A percentile compares a stretch with the other conserved stretches of the same genome.
Conservation (phyloP, 2,329 filamentous ascomycete genomes). For the Cytospora leucostoma region DNA sequence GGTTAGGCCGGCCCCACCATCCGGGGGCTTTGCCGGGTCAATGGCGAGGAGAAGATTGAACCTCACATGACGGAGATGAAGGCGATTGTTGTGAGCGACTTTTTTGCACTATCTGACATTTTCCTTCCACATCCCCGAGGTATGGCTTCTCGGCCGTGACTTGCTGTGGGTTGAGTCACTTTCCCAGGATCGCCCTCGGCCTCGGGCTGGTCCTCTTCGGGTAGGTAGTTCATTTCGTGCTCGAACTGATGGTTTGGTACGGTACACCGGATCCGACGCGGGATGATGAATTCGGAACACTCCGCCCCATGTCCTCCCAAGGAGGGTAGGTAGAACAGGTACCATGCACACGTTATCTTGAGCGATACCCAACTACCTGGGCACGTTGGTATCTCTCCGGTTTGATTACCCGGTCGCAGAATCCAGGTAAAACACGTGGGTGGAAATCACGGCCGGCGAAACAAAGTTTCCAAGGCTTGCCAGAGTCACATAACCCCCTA, state of each 20-base stretch:
- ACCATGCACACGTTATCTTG: too few relatives aligned
- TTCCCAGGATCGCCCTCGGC: not conserved
- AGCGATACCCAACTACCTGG: too few relatives aligned
- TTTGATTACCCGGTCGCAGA: too few relatives aligned
- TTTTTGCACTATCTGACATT: not conserved
- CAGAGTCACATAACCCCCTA: too few relatives aligned
- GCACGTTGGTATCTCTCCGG: too few relatives aligned
- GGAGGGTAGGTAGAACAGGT: too few relatives aligned
- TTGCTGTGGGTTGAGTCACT: not conserved
- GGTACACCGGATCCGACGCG: not conserved
- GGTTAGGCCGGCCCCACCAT: not conserved
- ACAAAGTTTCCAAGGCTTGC: too few relatives aligned
- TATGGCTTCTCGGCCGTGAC: not conserved
- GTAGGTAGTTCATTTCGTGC: not conserved
- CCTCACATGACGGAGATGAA: not conserved
- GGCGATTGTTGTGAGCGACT: not conserved
- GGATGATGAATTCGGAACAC: not conserved
- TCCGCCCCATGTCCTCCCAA: too few relatives aligned
- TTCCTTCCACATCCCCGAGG: not conserved
- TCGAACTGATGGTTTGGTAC: not conserved
- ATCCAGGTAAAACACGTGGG: too few relatives aligned
- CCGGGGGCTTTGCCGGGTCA: not conserved
- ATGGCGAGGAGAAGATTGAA: not conserved
- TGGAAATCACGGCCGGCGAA: too few relatives aligned
- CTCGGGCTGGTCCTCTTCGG: not conserved